Evolutionary conservation across 306 rosid genomes (phyloP).

Genomic region (Crotalaria pallida): DNA sequence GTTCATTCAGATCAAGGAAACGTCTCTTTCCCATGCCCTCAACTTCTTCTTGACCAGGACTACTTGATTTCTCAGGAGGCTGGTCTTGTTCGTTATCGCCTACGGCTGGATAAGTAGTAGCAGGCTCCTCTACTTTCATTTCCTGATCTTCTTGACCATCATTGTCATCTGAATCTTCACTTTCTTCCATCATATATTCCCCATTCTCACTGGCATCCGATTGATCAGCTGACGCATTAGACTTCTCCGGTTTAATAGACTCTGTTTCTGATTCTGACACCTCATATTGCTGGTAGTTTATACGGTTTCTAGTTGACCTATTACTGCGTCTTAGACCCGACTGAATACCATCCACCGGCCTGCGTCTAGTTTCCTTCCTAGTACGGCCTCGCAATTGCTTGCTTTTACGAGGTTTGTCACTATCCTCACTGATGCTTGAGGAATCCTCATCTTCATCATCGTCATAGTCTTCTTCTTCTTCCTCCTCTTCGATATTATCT

Average conservation of each 20-base stretch:
- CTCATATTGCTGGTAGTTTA: slow-evolving; percentile 75
- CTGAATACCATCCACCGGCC: slow-evolving; percentile 79
- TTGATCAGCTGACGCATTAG: slow-evolving; percentile 48
- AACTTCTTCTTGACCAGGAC: slow-evolving; percentile 69
- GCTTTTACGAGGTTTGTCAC: slow-evolving; percentile 62
- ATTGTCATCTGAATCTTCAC: slow-evolving; percentile 66
- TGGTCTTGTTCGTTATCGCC: slow-evolving; percentile 48
- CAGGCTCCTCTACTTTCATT: slow-evolving; percentile 56
- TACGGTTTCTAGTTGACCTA: slow-evolving; percentile 80
- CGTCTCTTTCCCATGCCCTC: slow-evolving; percentile 65
- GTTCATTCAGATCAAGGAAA: slow-evolving; percentile 93
- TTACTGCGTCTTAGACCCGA: slow-evolving; percentile 94
- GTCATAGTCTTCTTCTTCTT: slow-evolving; percentile 63
- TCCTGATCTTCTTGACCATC: slow-evolving; percentile 53
- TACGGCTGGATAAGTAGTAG: slow-evolving; percentile 31
- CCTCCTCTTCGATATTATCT: slow-evolving; percentile 91
- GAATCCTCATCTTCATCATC: slow-evolving; percentile 54
- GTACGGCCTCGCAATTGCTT: slow-evolving; percentile 69
- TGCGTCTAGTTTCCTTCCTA: slow-evolving; percentile 79
- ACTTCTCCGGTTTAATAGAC: slow-evolving; percentile 51
- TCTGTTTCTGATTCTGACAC: slow-evolving; percentile 88
- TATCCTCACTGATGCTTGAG: slow-evolving; percentile 79
- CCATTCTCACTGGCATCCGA: slow-evolving; percentile 74
- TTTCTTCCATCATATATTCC: slow-evolving; percentile 66
- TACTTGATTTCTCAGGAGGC: slow-evolving; percentile 60